Percentiles rank a stretch among this genome's conserved stretches.
phyloP scores from a whole-genome alignment of 495 filamentous ascomycete species.

The Tuber indicum region DNA sequence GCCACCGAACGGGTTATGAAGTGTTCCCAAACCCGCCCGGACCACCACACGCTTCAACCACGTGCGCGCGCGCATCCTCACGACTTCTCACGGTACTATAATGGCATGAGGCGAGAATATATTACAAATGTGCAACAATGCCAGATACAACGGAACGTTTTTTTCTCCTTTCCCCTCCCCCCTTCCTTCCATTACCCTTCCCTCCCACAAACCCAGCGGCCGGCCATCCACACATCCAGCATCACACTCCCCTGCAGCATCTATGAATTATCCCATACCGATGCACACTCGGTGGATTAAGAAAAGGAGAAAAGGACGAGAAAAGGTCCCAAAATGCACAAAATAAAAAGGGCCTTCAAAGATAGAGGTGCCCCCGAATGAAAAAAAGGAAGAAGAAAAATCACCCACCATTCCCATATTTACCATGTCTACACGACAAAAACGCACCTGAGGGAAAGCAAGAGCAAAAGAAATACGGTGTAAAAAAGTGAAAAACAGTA shows the following conservation, averaged over 20 bases:
- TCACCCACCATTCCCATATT: constrained; percentile 18
- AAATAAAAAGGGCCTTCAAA: constrained; percentile 1
- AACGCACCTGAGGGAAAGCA: constrained; percentile 14
- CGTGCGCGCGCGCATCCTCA: background rate
- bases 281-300: constrained; percentile 5
- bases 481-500: constrained; percentile 26
- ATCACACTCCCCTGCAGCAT: background rate
- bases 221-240: background rate
- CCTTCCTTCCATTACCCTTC: background rate
- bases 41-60: background rate
- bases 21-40: no score
- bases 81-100: background rate
- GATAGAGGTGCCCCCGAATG: background rate
- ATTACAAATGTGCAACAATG: background rate
- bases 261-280: background rate
- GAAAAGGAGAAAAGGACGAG: background rate
- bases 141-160: background rate
- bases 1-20: background rate
- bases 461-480: constrained; percentile 19
- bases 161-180: background rate
- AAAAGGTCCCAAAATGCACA: background rate
- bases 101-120: background rate
- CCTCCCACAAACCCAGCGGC: constrained; percentile 1
- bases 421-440: constrained; percentile 23
- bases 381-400: constrained; percentile 8